Percentiles rank a stretch among this genome's conserved stretches.
phyloP scores from a whole-genome alignment of 108 stramenopile species.

The Halocafeteria seosinensis region DNA sequence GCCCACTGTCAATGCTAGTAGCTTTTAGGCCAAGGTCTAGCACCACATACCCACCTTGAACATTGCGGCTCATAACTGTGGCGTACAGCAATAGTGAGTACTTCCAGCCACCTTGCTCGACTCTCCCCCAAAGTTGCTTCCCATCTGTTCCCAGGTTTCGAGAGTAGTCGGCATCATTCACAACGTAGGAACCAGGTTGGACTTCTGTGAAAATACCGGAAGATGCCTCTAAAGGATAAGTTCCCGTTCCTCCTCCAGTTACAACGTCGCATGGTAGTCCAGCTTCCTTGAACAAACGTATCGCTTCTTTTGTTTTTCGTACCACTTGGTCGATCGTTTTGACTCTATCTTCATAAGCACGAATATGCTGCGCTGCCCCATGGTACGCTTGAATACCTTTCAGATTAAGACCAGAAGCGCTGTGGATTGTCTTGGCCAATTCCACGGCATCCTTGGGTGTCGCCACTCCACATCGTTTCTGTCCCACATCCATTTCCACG shows the following conservation, averaged over 20 bases:
- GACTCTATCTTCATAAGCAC: not conserved
- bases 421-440: not conserved
- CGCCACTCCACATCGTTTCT: constrained; percentile 7
- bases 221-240: not conserved
- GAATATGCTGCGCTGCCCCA: constrained; percentile 8
- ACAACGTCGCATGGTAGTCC: not conserved
- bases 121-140: not conserved
- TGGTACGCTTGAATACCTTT: constrained; percentile 9
- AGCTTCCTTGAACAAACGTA: not conserved
- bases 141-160: not conserved
- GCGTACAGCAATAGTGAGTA: not conserved
- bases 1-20: not conserved
- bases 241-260: constrained; percentile 16
- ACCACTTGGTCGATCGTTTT: not conserved
- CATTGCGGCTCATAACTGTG: not conserved
- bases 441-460: not conserved
- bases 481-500: constrained; percentile 14
- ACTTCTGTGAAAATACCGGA: constrained; percentile 2
- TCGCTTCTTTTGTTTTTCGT: no score
- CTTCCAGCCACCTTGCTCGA: no score
- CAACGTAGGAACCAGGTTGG: constrained; percentile 3
- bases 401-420: not conserved
- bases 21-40: not conserved
- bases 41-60: not conserved
- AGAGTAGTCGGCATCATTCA: constrained; percentile 6